Evolutionary conservation across 257 asterid genomes (phyloP).

Genomic region (Solanum raphanifolium): DNA sequence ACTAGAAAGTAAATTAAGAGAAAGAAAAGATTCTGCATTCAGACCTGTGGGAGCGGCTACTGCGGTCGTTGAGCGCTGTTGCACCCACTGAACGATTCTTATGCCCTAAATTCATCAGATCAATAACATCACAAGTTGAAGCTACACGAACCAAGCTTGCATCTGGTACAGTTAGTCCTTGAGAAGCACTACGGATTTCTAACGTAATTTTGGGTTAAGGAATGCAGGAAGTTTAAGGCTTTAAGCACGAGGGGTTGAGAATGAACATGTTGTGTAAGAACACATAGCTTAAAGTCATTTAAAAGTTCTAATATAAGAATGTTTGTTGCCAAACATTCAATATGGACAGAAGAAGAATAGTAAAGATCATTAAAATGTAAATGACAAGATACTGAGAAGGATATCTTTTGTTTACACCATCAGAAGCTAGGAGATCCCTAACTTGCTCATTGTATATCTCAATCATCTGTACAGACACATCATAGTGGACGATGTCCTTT

Average conservation of each 20-base stretch:
- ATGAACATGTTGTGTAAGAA: not conserved
- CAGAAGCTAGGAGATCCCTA: slow-evolving; percentile 72
- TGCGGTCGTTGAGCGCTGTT: slow-evolving; percentile 79
- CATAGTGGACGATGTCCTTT: slow-evolving; percentile 61
- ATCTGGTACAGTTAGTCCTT: slow-evolving; percentile 91
- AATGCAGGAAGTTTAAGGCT: slow-evolving; percentile 2
- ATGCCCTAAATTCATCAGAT: slow-evolving; percentile 75
- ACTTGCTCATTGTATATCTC: slow-evolving; percentile 98
- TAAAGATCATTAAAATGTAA: not conserved
- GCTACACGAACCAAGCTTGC: slow-evolving; percentile 57
- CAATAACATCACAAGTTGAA: slow-evolving; percentile 86
- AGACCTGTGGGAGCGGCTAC: slow-evolving; percentile 94
- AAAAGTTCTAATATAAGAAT: not conserved
- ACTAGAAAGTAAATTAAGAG: not conserved
- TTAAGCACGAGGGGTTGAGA: not conserved
- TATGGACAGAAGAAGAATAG: not conserved
- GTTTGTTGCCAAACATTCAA: not conserved
- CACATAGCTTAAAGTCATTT: not conserved
- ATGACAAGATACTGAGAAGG: slow-evolving; percentile 28
- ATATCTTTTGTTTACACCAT: slow-evolving; percentile 83
- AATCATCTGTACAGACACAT: slow-evolving; percentile 91
- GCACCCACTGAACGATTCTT: slow-evolving; percentile 85
- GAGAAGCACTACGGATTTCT: slow-evolving; percentile 90
- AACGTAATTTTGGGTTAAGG: slow-evolving; percentile 57
- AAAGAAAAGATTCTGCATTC: not conserved